Evolutionary conservation across 192 early-diverging fungal species (phyloP).

Genomic region (Coemansia sp.): DNA sequence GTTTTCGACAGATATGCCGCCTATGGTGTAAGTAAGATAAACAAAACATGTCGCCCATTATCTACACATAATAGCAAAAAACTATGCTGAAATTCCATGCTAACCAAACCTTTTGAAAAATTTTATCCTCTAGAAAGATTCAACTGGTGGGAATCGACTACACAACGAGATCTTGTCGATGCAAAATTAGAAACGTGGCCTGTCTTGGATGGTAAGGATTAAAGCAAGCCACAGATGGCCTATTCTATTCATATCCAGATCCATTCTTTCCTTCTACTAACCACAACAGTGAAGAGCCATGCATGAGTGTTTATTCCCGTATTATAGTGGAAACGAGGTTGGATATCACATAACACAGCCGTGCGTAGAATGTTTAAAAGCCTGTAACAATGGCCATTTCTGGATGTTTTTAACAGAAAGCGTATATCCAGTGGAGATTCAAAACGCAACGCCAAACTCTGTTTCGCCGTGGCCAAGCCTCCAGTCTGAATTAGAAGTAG

Average conservation of each 20-base stretch:
- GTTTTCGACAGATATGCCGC: slow-evolving; percentile 74
- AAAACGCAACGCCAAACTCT: slow-evolving; percentile 15
- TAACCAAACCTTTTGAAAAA: background rate
- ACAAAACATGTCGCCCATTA: background rate
- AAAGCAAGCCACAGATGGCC: background rate
- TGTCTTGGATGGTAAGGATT: slow-evolving; percentile 64
- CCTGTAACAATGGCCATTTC: slow-evolving; percentile 95
- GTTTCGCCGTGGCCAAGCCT: slow-evolving; percentile 23
- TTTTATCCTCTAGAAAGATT: slow-evolving; percentile 41
- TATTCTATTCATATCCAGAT: background rate
- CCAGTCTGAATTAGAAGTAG: slow-evolving; percentile 29
- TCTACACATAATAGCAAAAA: background rate
- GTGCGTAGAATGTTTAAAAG: slow-evolving; percentile 76
- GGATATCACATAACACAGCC: slow-evolving; percentile 84
- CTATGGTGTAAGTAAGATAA: slow-evolving; percentile 63
- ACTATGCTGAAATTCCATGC: background rate
- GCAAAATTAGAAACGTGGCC: slow-evolving; percentile 71
- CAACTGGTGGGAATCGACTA: slow-evolving; percentile 71
- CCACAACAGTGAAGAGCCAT: background rate
- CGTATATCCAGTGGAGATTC: slow-evolving; percentile 57
- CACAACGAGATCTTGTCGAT: slow-evolving; percentile 67
- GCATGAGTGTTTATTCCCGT: background rate
- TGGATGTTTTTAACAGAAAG: slow-evolving; percentile 92
- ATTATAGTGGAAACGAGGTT: slow-evolving; percentile 66
- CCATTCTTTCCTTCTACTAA: background rate